A percentile compares a stretch with the other conserved stretches of the same genome.
These are phyloP conservation scores for cucumber (Cucumis sativus) DNA, from an alignment of 306 rosid genomes.

Conservation along the genomic window Cucumber_9930_V3 NC_026657.2:16506001-16506500, in stretches of 20 bases:
- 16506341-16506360: conserved; percentile 6
- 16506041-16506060: conserved; percentile 49
- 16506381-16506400: neutral
- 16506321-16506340: conserved; percentile 23
- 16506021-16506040: conserved; percentile 44
- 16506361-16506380: conserved; percentile 31
- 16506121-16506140: conserved; percentile 29
- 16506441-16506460: conserved; percentile 31
- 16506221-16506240: conserved; percentile 39
- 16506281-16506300: neutral
- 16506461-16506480: conserved; percentile 14
- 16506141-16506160: neutral
- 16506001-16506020: conserved; percentile 29
- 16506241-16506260: conserved; percentile 38
- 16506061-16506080: conserved; percentile 49
- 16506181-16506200: neutral
- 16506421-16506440: conserved; percentile 26
- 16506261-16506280: conserved; percentile 32
- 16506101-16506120: conserved; percentile 45
- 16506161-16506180: no score
- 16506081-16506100: conserved; percentile 47
- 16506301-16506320: conserved; percentile 21
- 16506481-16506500: conserved; percentile 18
- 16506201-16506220: conserved; percentile 19
- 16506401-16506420: conserved; percentile 15